These are phyloP conservation scores for Plasmodium relictum DNA, from an alignment of 169 alveolate genomes.

Conservation along the genomic window DNA sequence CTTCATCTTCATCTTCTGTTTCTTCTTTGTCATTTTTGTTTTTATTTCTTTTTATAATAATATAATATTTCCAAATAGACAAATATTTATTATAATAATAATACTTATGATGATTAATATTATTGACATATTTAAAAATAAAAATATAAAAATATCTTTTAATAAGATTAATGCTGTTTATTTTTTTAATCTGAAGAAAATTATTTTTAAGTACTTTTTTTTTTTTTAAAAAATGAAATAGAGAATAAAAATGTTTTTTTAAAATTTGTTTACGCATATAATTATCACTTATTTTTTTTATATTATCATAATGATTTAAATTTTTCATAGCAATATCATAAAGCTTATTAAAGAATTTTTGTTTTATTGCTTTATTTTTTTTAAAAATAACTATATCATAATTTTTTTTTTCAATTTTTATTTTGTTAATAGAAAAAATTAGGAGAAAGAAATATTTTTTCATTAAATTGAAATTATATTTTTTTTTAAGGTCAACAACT, in stretches of 20 bases:
- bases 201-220: neutral
- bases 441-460: conserved; percentile 50
- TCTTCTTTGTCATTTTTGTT: neutral
- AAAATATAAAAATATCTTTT: conserved; percentile 32
- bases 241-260: neutral
- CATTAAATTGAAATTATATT: conserved; percentile 15
- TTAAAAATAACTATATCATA: conserved; percentile 46
- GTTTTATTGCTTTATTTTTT: conserved; percentile 35
- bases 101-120: conserved; percentile 38
- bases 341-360: neutral
- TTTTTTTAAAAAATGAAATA: neutral
- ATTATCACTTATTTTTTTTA: conserved; percentile 1
- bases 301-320: neutral
- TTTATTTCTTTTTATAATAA: conserved; percentile 10
- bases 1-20: neutral
- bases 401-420: conserved; percentile 61
- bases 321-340: neutral
- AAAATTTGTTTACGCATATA: too few species aligned
- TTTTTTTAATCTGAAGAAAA: conserved; percentile 3
- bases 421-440: conserved; percentile 53
- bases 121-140: conserved; percentile 47
- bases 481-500: conserved; percentile 3
- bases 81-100: conserved; percentile 57
- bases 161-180: conserved; percentile 3
- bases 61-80: conserved; percentile 55